Percentiles rank a stretch among this genome's conserved stretches.
Conservation (phyloP, 2,329 filamentous ascomycete genomes). For the Cryphonectria naterciae region DNA sequence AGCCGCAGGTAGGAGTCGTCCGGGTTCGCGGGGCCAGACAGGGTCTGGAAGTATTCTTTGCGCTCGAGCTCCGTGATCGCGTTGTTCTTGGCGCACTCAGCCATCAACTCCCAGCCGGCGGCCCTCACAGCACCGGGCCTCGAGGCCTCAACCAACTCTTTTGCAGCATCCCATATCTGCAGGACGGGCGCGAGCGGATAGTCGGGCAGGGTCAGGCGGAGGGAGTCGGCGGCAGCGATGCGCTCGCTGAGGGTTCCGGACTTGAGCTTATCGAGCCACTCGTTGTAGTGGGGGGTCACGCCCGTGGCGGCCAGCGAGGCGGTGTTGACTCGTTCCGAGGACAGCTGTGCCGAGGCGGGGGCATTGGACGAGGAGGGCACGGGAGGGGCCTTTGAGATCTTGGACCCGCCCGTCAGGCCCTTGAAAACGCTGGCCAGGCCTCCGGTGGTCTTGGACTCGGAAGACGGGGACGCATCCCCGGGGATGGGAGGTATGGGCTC, state of each 20-base stretch:
- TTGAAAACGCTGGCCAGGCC: constrained; percentile 68
- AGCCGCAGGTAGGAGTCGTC: constrained; percentile 71
- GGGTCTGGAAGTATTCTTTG: constrained; percentile 66
- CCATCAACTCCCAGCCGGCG: constrained; percentile 68
- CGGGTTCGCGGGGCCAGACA: constrained; percentile 58
- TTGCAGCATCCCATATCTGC: constrained; percentile 68
- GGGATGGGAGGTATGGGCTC: constrained; percentile 64
- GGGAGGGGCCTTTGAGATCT: constrained; percentile 55
- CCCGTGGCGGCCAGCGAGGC: constrained; percentile 43
- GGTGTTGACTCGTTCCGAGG: constrained; percentile 51
- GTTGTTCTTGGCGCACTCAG: constrained; percentile 66
- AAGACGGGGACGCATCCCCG: constrained; percentile 56
- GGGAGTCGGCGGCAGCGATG: constrained; percentile 59
- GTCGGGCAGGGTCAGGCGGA: constrained; percentile 60
- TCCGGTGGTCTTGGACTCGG: constrained; percentile 58
- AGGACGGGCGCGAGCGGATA: constrained; percentile 63
- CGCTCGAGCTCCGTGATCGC: constrained; percentile 69
- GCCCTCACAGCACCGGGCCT: constrained; percentile 58
- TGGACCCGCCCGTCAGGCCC: constrained; percentile 58
- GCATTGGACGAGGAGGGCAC: constrained; percentile 44
- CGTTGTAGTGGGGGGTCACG: constrained; percentile 56
- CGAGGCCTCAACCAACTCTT: constrained; percentile 63
- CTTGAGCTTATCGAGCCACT: constrained; percentile 59
- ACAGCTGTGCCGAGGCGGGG: constrained; percentile 42
- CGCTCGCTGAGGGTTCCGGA: constrained; percentile 57